Evolutionary conservation across 2,329 filamentous ascomycete genomes (phyloP).

Genomic region (Zelopaecilomyces penicillatus): DNA sequence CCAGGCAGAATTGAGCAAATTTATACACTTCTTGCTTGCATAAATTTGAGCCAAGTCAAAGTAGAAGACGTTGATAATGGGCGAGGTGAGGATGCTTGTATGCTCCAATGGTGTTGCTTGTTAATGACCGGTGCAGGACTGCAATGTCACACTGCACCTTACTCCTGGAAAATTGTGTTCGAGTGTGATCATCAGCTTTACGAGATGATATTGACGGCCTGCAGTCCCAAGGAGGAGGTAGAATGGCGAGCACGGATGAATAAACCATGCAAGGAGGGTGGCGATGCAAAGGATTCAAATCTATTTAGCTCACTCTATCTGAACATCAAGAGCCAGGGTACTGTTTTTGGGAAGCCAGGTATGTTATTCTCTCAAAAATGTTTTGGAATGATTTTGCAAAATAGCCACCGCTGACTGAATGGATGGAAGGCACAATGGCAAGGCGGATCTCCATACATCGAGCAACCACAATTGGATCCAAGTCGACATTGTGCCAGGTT

Average conservation of each 20-base stretch:
- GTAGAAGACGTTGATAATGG: slow-evolving; percentile 70
- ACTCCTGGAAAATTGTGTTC: slow-evolving; percentile 89
- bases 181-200: slow-evolving; percentile 68
- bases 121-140: slow-evolving; percentile 48
- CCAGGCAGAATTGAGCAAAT: slow-evolving; percentile 54
- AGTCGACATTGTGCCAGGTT: slow-evolving; percentile 62
- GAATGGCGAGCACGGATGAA: slow-evolving; percentile 69
- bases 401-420: no score
- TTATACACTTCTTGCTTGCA: slow-evolving; percentile 68
- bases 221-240: slow-evolving; percentile 68
- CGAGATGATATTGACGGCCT: slow-evolving; percentile 81
- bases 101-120: not conserved
- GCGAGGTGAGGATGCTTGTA: slow-evolving; percentile 44
- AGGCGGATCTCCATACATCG: slow-evolving; percentile 71
- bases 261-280: slow-evolving; percentile 39
- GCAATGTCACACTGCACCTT: slow-evolving; percentile 77
- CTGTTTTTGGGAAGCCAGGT: slow-evolving; percentile 67
- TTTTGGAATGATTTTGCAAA: no score
- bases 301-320: slow-evolving; percentile 58
- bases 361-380: not conserved
- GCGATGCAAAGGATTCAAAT: slow-evolving; percentile 36
- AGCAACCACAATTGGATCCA: slow-evolving; percentile 64
- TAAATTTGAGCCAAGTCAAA: slow-evolving; percentile 56
- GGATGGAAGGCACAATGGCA: slow-evolving; percentile 45
- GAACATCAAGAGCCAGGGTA: slow-evolving; percentile 65